Conservation (phyloP, 495 filamentous ascomycete genomes). For the Lasiosphaeria hispida region DNA sequence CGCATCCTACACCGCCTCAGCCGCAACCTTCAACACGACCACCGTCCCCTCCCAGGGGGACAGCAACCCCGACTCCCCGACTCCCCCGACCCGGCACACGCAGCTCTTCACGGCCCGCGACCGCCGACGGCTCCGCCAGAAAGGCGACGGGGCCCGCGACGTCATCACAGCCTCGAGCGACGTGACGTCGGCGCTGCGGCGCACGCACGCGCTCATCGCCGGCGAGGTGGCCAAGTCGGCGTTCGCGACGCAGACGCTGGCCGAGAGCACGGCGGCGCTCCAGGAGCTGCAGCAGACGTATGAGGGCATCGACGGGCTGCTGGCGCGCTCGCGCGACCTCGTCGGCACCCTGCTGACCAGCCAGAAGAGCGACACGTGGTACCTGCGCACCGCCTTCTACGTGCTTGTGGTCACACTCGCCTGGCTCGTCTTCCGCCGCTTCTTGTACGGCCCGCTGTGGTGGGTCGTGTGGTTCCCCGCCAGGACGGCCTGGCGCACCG, state of each 20-base stretch:
- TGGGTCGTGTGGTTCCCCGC: constrained; percentile 82
- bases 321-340: constrained; percentile 69
- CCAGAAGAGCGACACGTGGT: constrained; percentile 96
- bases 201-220: constrained; percentile 82
- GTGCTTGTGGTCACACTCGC: constrained; percentile 69
- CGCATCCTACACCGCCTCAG: constrained; percentile 51
- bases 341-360: constrained; percentile 76
- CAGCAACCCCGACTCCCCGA: constrained; percentile 8
- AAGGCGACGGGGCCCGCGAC: constrained; percentile 53
- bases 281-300: constrained; percentile 77
- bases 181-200: constrained; percentile 77
- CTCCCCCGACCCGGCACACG: constrained; percentile 15
- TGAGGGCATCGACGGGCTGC: constrained; percentile 68
- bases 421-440: constrained; percentile 82
- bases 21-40: constrained; percentile 26
- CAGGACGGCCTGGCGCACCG: constrained; percentile 52
- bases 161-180: constrained; percentile 71
- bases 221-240: constrained; percentile 76
- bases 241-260: constrained; percentile 86
- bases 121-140: constrained; percentile 22
- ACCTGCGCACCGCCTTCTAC: constrained; percentile 83
- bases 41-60: constrained; percentile 10
- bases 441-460: constrained; percentile 87
- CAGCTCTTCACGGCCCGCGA: constrained; percentile 25
- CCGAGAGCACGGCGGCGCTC: constrained; percentile 75